phyloP scores from a whole-genome alignment of 2,329 filamentous ascomycete species.

The Penicillium digitatum region DNA sequence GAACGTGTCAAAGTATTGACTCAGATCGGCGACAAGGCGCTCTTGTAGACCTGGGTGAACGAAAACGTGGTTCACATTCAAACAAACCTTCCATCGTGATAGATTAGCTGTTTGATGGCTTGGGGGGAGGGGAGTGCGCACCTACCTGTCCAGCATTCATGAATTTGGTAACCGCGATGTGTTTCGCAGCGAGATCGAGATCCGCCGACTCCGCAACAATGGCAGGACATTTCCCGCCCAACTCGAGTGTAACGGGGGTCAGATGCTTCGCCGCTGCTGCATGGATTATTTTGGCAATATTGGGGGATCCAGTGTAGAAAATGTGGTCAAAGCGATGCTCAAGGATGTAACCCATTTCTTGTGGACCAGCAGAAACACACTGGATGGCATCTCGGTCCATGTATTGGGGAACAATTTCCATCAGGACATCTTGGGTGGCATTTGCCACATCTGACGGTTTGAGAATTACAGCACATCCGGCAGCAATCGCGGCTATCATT shows the following conservation, averaged over 20 bases:
- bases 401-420: conserved; percentile 42
- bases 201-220: conserved; percentile 44
- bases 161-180: conserved; percentile 45
- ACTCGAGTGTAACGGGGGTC: conserved; percentile 45
- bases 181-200: conserved; percentile 43
- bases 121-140: neutral
- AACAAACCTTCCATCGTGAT: conserved; percentile 28
- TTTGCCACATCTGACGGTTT: conserved; percentile 46
- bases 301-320: conserved; percentile 46
- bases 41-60: conserved; percentile 41
- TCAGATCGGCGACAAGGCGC: conserved; percentile 35
- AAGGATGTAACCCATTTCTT: conserved; percentile 39
- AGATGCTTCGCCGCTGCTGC: conserved; percentile 45
- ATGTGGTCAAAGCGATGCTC: conserved; percentile 44
- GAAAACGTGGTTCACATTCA: conserved; percentile 45
- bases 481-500: conserved; percentile 44
- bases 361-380: conserved; percentile 36
- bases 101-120: neutral
- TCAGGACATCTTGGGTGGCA: conserved; percentile 37
- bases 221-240: conserved; percentile 47
- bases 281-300: conserved; percentile 39
- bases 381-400: conserved; percentile 41
- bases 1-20: conserved; percentile 35
- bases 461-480: conserved; percentile 42
- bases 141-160: conserved; percentile 42